A percentile compares a stretch with the other conserved stretches of the same genome.
Evolutionary conservation across 1,284 basidiomycete species (phyloP).

Genomic region (Agaricales sp.): DNA sequence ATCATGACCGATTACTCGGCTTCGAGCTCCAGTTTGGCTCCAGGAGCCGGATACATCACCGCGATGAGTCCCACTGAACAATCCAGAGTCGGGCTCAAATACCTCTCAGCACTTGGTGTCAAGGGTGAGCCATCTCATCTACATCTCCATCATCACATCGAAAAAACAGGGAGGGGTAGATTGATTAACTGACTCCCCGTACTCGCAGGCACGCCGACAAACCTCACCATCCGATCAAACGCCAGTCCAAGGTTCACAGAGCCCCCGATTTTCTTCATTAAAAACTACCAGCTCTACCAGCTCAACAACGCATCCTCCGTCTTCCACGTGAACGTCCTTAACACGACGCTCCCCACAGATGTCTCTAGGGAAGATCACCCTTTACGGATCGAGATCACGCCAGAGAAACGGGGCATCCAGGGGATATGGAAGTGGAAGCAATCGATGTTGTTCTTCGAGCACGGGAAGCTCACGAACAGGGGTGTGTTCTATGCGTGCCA

Average conservation of each 20-base stretch:
- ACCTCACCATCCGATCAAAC: constrained; percentile 14
- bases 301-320: constrained; percentile 46
- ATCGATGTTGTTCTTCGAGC: constrained; percentile 43
- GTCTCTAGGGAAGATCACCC: constrained; percentile 23
- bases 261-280: constrained; percentile 44
- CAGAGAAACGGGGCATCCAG: constrained; percentile 26
- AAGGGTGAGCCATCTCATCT: not conserved
- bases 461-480: constrained; percentile 29
- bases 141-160: not conserved
- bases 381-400: constrained; percentile 23
- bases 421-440: constrained; percentile 46
- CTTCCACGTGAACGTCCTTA: constrained; percentile 41
- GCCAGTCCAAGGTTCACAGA: constrained; percentile 2
- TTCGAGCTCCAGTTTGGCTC: not conserved
- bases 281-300: constrained; percentile 39
- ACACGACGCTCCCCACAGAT: constrained; percentile 31
- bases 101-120: not conserved
- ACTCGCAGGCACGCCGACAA: constrained; percentile 20
- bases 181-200: not conserved
- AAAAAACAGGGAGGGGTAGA: no score
- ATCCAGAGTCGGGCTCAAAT: not conserved
- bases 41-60: not conserved
- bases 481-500: constrained; percentile 44
- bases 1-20: not conserved
- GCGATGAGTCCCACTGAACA: not conserved